Percentiles rank a stretch among this genome's conserved stretches.
Evolutionary conservation across 176 grass and related monocot species (phyloP).

Genomic region (Oryza glumipatula): DNA sequence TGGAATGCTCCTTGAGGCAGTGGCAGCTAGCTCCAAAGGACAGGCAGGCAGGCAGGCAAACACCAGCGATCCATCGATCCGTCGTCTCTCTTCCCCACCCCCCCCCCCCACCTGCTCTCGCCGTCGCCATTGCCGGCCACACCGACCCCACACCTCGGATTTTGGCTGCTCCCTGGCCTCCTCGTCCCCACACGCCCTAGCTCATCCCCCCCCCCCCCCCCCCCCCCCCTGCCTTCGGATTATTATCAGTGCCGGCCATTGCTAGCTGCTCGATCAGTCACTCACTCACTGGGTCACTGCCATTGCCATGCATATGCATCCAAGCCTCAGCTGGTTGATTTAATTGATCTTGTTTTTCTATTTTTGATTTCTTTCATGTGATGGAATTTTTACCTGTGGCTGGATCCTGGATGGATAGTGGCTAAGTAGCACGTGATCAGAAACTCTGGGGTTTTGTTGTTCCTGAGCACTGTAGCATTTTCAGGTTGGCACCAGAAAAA

Average conservation of each 20-base stretch:
- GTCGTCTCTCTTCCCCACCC: background rate
- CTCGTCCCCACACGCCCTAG: conserved; percentile 1
- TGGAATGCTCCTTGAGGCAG: conserved; percentile 39
- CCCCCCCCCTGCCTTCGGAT: background rate
- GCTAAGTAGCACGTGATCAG: background rate
- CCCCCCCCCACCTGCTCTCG: background rate
- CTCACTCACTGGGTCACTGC: too few relatives aligned
- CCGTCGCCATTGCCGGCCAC: background rate
- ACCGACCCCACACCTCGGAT: background rate
- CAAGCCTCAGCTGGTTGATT: background rate
- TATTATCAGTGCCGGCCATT: too few relatives aligned
- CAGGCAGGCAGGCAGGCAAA: conserved; percentile 43
- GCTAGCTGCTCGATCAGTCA: too few relatives aligned
- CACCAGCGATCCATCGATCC: background rate
- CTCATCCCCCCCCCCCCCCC: background rate
- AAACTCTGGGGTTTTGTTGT: background rate
- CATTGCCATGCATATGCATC: background rate
- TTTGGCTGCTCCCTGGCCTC: conserved; percentile 19
- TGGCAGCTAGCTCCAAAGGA: conserved; percentile 46
- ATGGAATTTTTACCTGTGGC: too few relatives aligned
- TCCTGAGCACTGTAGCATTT: background rate
- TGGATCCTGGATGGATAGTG: background rate
- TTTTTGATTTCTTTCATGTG: background rate
- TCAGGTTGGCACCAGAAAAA: background rate
- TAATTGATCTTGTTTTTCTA: background rate